Base-by-base conservation (phyloP, 441 rosid species). In the Adansonia grandidieri region DNA sequence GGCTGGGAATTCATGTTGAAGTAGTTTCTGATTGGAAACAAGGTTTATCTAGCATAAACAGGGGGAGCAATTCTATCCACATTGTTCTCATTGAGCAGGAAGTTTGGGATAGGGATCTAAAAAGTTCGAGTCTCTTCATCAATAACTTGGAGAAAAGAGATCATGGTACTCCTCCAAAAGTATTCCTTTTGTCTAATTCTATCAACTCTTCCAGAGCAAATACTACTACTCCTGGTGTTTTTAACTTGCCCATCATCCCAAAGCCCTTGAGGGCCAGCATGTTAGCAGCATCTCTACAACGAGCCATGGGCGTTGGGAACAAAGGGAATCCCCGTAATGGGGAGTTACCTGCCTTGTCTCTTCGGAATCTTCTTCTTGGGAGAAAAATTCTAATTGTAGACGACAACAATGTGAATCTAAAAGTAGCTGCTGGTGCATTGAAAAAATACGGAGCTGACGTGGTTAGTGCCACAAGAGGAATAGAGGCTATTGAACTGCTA, bases 361-460 rank as follows among this genome's bases (percentile, higher is more conserved):
- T 91, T 42, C 84, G 86, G 70, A 83, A 73, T 84, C 96, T 93
- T 82, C 96, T 95, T 42, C 88, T 57, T 19, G 97, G 97, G 62
- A 87, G 93, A 75, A 93, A 87, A 82, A 91, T 93, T 67, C 85
- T 95, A 54, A 77, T 93, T 4, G 93, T 95, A 50, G 98, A 95
- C 70, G 98, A 95, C 80, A 95, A 95, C 77, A 73, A 71, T 20
- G 97, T 93, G 76, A 95, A 95, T 84, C 96, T 90, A 42, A 92
- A 82, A 85, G 98, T 95, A 61, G 98, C 98, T 54, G 97, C 88
- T 1, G 95, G 91, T 81, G 98, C 97, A 76, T 84, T 95, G 88
- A 93, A 86, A 74, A 95, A 83, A 74, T 95, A 93, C 73, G 98
- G 98, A 78, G 98, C 98, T 80, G 93, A 89, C 17, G 98, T 95